These are phyloP conservation scores for Sporothrix pallida DNA, from an alignment of 2,329 filamentous ascomycete species.

Conservation along the genomic window DNA sequence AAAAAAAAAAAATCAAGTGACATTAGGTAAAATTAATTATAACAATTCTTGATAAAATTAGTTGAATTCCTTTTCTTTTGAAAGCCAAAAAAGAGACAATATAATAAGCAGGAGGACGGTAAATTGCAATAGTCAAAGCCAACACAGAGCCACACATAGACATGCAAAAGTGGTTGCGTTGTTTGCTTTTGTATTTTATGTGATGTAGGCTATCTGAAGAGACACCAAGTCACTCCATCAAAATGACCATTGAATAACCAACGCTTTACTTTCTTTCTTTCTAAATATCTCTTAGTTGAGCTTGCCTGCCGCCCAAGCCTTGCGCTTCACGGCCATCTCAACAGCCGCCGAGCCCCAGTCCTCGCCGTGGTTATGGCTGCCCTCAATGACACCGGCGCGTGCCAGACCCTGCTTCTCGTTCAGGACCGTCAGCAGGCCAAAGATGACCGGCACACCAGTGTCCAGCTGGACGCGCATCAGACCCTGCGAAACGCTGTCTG, in stretches of 20 bases:
- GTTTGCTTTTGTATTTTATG: no score
- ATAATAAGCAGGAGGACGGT: no score
- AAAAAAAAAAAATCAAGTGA: no score
- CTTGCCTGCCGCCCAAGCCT: conserved; percentile 77
- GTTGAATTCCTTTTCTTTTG: no score
- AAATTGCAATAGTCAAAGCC: no score
- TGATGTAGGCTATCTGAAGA: no score
- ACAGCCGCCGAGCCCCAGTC: conserved; percentile 96
- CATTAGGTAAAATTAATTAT: no score
- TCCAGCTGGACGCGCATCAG: conserved; percentile 95
- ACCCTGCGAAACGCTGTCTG: conserved; percentile 86
- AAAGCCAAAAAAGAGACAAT: no score
- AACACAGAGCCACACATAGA: no score
- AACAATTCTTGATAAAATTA: no score
- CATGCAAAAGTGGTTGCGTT: no score
- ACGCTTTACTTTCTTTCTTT: conserved; percentile 9
- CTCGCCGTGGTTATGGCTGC: conserved; percentile 89
- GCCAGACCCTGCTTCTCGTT: conserved; percentile 85
- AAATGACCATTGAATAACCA: conserved; percentile 13
- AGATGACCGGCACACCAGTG: conserved; percentile 84
- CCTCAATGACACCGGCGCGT: conserved; percentile 74
- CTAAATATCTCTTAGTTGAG: conserved; percentile 45
- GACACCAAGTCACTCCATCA: no score
- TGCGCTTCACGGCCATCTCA: conserved; percentile 88
- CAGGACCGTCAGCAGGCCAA: conserved; percentile 88